A percentile compares a stretch with the other conserved stretches of the same genome.
phyloP scores from a whole-genome alignment of 768 basidiomycete species.

The Kwoniella bestiolae region DNA sequence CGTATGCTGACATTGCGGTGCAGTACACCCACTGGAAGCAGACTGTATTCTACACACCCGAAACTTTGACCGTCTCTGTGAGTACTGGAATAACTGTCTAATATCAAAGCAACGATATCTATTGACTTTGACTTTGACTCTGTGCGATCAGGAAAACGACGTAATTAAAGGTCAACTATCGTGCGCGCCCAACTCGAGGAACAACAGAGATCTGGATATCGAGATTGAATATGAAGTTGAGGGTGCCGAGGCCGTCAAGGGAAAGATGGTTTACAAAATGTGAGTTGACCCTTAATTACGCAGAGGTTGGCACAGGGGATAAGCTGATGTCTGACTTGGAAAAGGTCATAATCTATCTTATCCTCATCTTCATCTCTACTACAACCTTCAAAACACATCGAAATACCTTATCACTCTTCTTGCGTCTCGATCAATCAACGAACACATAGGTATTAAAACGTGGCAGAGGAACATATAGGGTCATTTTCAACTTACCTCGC shows the following conservation, averaged over 20 bases:
- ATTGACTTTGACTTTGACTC: not conserved
- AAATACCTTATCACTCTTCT: no score
- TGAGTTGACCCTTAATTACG: slow-evolving; percentile 30
- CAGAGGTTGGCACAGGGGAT: not conserved
- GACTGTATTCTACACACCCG: slow-evolving; percentile 94
- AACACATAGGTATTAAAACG: no score
- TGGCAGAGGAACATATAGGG: no score
- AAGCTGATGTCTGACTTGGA: slow-evolving; percentile 43
- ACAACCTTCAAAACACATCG: no score
- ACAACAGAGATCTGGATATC: slow-evolving; percentile 96
- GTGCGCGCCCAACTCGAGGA: slow-evolving; percentile 87
- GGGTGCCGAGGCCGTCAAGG: slow-evolving; percentile 48
- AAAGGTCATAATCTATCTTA: slow-evolving; percentile 51
- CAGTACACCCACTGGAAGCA: slow-evolving; percentile 63
- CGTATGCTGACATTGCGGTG: slow-evolving; percentile 5
- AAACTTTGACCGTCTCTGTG: slow-evolving; percentile 56
- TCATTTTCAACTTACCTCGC: no score
- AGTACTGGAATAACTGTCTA: slow-evolving; percentile 25
- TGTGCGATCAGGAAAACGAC: slow-evolving; percentile 65
- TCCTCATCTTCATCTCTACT: no score
- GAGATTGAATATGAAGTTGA: slow-evolving; percentile 70
- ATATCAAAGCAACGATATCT: not conserved
- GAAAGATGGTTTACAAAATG: slow-evolving; percentile 59
- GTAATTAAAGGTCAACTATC: slow-evolving; percentile 70
- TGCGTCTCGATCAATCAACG: no score